Evolutionary conservation across 495 filamentous ascomycete genomes (phyloP).

Genomic region (Podospora anserina): DNA sequence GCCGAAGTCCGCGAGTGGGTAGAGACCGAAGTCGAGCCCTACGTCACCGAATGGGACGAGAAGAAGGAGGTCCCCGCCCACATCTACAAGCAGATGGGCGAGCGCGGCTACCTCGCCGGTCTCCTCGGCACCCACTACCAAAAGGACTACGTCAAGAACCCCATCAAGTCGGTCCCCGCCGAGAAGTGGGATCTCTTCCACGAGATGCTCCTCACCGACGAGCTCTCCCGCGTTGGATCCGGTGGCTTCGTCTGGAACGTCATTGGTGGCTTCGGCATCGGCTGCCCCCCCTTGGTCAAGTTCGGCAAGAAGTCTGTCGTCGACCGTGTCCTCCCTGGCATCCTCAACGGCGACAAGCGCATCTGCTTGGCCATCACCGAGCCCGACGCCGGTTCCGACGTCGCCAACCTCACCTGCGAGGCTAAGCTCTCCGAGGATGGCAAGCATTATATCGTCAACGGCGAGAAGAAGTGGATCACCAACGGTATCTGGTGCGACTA

Average conservation of each 20-base stretch:
- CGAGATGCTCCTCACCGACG: conserved; percentile 91
- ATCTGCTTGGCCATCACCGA: conserved; percentile 70
- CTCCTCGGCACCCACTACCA: conserved; percentile 81
- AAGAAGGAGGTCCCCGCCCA: conserved; percentile 77
- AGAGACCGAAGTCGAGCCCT: conserved; percentile 81
- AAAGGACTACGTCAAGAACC: conserved; percentile 62
- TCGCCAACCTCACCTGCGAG: conserved; percentile 92
- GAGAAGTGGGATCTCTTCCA: conserved; percentile 99
- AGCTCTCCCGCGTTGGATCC: conserved; percentile 80
- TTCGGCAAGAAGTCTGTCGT: conserved; percentile 87
- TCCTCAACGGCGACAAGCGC: conserved; percentile 87
- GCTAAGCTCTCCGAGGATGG: conserved; percentile 89
- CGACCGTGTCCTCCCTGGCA: conserved; percentile 71
- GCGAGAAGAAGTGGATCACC: conserved; percentile 99
- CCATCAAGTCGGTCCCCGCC: conserved; percentile 69
- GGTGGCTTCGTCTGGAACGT: conserved; percentile 99
- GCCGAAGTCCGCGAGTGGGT: conserved; percentile 90
- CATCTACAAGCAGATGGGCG: conserved; percentile 95
- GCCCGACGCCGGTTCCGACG: conserved; percentile 64
- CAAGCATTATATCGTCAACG: conserved; percentile 99
- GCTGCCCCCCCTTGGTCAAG: conserved; percentile 85
- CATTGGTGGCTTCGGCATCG: conserved; percentile 92
- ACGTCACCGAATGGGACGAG: conserved; percentile 96
- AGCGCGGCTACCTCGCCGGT: conserved; percentile 86
- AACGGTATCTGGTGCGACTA: conserved; percentile 96